Percentiles rank a stretch among this genome's conserved stretches.
Evolutionary conservation across 305 asterid species (phyloP).

Genomic region (Fraxinus angustifolia): DNA sequence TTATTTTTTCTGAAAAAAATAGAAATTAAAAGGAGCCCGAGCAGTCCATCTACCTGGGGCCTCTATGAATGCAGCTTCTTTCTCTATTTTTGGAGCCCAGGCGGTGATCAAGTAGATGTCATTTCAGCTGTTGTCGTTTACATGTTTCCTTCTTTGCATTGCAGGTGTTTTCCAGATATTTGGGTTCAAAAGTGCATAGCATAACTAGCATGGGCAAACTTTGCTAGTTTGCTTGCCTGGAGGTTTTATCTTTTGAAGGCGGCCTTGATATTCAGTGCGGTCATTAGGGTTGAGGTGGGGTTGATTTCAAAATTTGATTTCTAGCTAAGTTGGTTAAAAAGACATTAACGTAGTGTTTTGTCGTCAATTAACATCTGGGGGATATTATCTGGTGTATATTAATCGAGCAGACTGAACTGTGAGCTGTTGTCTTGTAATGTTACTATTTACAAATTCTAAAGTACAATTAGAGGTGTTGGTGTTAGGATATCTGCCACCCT

Average conservation of each 20-base stretch:
- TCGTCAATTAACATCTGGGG: neutral
- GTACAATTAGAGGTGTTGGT: neutral
- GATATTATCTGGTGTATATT: neutral
- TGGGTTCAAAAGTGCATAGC: constrained; percentile 74
- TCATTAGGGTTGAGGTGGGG: neutral
- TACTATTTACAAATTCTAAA: neutral
- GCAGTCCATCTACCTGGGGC: neutral
- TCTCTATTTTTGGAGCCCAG: neutral
- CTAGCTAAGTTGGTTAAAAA: neutral
- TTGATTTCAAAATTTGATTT: neutral
- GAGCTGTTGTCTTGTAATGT: neutral
- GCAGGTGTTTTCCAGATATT: constrained; percentile 85
- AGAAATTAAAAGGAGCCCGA: neutral
- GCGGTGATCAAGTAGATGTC: neutral
- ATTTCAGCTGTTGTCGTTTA: neutral
- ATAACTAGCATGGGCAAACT: neutral
- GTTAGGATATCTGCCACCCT: neutral
- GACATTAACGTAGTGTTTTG: neutral
- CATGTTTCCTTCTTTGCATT: neutral
- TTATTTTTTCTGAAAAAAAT: neutral
- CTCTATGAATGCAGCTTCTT: neutral
- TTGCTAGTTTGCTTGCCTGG: neutral
- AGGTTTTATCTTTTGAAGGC: neutral
- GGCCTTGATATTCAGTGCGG: neutral
- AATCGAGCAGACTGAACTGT: neutral